Evolutionary conservation across 768 basidiomycete genomes (phyloP).

Genomic region (Termitomyces sp.): DNA sequence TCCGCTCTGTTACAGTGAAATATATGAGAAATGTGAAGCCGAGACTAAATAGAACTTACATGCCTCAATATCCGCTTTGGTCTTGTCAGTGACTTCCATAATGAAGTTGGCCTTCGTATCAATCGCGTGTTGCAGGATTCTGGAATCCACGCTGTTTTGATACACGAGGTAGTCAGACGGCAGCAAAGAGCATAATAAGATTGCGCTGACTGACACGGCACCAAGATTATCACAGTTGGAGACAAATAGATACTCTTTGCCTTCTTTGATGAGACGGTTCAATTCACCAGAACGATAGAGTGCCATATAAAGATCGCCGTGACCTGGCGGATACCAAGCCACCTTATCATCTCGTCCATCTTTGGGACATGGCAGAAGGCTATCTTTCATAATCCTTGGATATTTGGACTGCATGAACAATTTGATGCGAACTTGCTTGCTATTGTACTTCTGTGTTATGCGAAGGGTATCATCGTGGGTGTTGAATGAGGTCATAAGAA

Average conservation of each 20-base stretch:
- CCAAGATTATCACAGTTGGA: constrained; percentile 89
- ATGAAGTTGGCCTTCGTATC: constrained; percentile 79
- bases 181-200: not conserved
- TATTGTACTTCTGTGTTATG: constrained; percentile 83
- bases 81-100: constrained; percentile 97
- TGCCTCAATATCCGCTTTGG: constrained; percentile 71
- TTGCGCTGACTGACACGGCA: constrained; percentile 52
- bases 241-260: constrained; percentile 87
- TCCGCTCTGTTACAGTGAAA: constrained; percentile 45
- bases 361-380: constrained; percentile 69
- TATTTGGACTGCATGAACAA: constrained; percentile 84
- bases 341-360: constrained; percentile 65
- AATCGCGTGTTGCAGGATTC: constrained; percentile 78
- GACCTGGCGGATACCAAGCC: constrained; percentile 89
- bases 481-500: constrained; percentile 94
- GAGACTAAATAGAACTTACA: not conserved
- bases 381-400: constrained; percentile 78
- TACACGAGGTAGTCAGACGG: constrained; percentile 10
- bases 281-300: constrained; percentile 73
- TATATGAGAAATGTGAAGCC: constrained; percentile 20
- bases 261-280: constrained; percentile 73
- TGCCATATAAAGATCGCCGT: constrained; percentile 81
- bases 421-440: constrained; percentile 78
- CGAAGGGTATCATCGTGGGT: constrained; percentile 85
- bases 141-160: constrained; percentile 60